Percentiles rank a stretch among this genome's conserved stretches.
Conservation (phyloP, 2,329 filamentous ascomycete genomes). For the Elsinoe necatrix region DNA sequence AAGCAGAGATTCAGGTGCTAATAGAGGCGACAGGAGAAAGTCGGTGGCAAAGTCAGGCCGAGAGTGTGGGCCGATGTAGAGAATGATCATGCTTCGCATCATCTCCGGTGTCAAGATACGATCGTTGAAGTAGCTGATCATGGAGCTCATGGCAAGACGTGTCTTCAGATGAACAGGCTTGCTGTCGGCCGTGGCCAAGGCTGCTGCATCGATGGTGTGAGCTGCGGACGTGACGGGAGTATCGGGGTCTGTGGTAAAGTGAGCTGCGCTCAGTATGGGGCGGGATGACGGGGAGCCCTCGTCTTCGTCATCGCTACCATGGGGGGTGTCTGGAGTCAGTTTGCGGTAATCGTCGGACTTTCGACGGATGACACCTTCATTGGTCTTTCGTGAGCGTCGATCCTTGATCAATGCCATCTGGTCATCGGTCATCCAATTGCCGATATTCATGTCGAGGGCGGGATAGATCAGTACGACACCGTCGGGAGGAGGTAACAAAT, state of each 20-base stretch:
- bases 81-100: conserved; percentile 98
- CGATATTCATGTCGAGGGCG: conserved; percentile 90
- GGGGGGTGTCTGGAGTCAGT: conserved; percentile 70
- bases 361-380: conserved; percentile 67
- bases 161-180: conserved; percentile 56
- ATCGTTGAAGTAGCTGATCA: conserved; percentile 97
- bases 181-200: conserved; percentile 18
- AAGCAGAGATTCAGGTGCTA: conserved; percentile 77
- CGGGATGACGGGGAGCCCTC: conserved; percentile 23
- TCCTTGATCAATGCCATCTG: conserved; percentile 93
- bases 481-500: conserved; percentile 62
- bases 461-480: conserved; percentile 84
- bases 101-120: conserved; percentile 91
- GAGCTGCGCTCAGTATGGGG: conserved; percentile 22
- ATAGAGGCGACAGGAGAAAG: conserved; percentile 79
- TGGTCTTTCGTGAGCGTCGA: conserved; percentile 66
- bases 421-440: conserved; percentile 98
- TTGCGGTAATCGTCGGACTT: conserved; percentile 87
- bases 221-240: conserved; percentile 31
- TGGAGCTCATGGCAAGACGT: conserved; percentile 86
- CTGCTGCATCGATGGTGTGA: conserved; percentile 28
- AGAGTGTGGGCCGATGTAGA: conserved; percentile 91
- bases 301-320: conserved; percentile 68
- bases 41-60: conserved; percentile 88
- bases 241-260: background rate